Percentiles rank a stretch among this genome's conserved stretches.
phyloP scores from a whole-genome alignment of 176 grass and related monocot species.

The sorghum (Sorghum bicolor) region DNA sequence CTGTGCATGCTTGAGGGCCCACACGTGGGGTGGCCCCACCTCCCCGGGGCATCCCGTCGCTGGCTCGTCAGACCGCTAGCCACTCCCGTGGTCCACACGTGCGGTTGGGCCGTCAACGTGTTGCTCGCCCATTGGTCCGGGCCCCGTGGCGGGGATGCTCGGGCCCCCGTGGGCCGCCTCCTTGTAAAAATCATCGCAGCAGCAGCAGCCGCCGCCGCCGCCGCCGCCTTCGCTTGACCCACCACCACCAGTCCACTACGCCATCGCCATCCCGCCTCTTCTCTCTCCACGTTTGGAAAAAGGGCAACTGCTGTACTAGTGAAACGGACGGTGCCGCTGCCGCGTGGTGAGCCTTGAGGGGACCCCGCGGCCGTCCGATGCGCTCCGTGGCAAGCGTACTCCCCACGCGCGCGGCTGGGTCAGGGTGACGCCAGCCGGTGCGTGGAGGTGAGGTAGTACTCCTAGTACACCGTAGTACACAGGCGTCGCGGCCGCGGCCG shows the following conservation, averaged over 20 bases:
- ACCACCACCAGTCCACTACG: neutral
- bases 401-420: neutral
- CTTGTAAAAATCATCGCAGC: neutral
- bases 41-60: neutral
- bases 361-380: neutral
- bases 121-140: neutral
- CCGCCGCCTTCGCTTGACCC: slow-evolving; percentile 6
- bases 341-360: neutral
- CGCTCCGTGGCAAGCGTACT: neutral
- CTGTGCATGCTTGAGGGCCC: neutral
- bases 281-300: slow-evolving; percentile 15
- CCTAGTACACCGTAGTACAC: too few species aligned
- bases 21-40: neutral
- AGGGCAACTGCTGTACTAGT: too few species aligned
- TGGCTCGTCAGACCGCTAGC: neutral
- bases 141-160: neutral
- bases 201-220: neutral
- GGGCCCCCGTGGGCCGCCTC: neutral
- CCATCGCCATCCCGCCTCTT: neutral
- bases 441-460: slow-evolving; percentile 7
- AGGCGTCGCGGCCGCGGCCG: neutral
- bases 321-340: too few species aligned
- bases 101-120: neutral
- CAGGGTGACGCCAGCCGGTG: neutral
- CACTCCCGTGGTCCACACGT: neutral